Evolutionary conservation across 495 filamentous ascomycete genomes (phyloP), one percentile per base, ranked within the genome.

Genomic region (Cenococcum geophilum): DNA sequence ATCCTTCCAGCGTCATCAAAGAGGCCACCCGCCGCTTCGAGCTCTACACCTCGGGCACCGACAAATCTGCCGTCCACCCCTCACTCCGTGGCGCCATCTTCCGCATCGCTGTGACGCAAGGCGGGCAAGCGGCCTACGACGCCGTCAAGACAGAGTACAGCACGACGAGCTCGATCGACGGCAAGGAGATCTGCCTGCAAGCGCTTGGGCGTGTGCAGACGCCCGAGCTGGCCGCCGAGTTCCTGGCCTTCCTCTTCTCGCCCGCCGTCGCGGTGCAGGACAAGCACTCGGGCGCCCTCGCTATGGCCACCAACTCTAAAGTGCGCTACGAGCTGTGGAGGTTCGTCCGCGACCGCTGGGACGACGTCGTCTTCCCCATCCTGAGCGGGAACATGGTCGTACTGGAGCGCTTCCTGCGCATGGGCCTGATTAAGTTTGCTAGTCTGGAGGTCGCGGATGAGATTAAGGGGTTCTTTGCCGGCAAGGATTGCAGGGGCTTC

Each of bases 291-390:
- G 89, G 88, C 37, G 86, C 85, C 11, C 79, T 83, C 52, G 79
- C 84, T 9, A 75, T 98, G 51, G 82, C 88, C 1, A 77, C 76
- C 37, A 96, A 97, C 71, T 74, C 83, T 20, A 80, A 81, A 49
- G 83, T 81, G 3, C 85, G 92, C 16, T 75, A 80, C 53, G 76
- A 84, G 4, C 78, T 93, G 42, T 98, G 93, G 93, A 77, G 86
- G 45, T 96, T 88, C 72, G 80, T 95, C 60, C 87, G 88, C 67
- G 78, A 82, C 6, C 82, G 95, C 74, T 98, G 92, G 88, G 75
- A 71, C 23, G 21, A 77, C 10, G 74, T 75, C 43, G 78, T 96
- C 18, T 77, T 82, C 37, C 74, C 78, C 53, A 86, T 84, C 67
- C 78, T 97, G 52, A 83, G 87, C 61, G 78, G 81, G 1, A 96